phyloP scores from a whole-genome alignment of 805 yeast genomes.

The Candida broadrunensis region DNA sequence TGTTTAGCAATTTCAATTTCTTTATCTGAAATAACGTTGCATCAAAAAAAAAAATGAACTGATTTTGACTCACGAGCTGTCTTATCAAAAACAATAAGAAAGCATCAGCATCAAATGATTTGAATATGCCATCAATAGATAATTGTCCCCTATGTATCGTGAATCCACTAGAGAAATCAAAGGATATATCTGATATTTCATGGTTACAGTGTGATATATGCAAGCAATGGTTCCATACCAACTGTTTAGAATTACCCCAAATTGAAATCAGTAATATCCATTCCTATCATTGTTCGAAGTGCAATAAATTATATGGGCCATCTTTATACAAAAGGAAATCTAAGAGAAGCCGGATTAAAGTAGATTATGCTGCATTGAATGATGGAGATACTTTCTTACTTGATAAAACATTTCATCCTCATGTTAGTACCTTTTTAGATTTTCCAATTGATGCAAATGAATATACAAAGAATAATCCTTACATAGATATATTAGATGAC shows the following conservation, averaged over 20 bases:
- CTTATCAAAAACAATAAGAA: too few species aligned
- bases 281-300: constrained; percentile 54
- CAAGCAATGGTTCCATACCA: constrained; percentile 51
- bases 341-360: constrained; percentile 46
- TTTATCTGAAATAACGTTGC: too few species aligned
- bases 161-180: constrained; percentile 11
- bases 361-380: constrained; percentile 78
- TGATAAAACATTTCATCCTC: constrained; percentile 49
- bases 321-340: constrained; percentile 51
- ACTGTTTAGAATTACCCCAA: constrained; percentile 39
- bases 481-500: constrained; percentile 25
- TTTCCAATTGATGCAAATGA: constrained; percentile 24
- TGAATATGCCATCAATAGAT: constrained; percentile 12
- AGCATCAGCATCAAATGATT: not conserved
- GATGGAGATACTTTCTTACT: constrained; percentile 61
- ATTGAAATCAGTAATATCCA: constrained; percentile 37
- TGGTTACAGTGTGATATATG: constrained; percentile 64
- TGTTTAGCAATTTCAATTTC: too few species aligned
- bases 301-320: constrained; percentile 47
- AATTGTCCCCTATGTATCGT: constrained; percentile 20
- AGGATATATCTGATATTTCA: constrained; percentile 3
- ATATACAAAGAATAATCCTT: constrained; percentile 7
- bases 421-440: constrained; percentile 35
- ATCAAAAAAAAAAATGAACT: too few species aligned
- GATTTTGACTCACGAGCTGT: too few species aligned